phyloP scores from a whole-genome alignment of 805 yeast genomes.

The Candida qinlingensis region DNA sequence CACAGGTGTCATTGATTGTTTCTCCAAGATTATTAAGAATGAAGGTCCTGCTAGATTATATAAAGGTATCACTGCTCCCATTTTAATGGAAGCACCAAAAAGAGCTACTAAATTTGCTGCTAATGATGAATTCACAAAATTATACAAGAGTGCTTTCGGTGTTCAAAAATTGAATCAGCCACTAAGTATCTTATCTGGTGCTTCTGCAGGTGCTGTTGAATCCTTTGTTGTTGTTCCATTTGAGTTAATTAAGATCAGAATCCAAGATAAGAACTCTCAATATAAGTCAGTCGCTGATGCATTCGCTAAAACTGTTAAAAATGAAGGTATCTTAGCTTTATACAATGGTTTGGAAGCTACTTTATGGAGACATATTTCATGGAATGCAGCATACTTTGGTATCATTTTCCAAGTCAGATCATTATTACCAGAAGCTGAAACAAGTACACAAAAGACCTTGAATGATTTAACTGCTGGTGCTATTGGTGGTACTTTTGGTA shows the following conservation, averaged over 20 bases:
- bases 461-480: slow-evolving; percentile 91
- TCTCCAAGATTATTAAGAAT: slow-evolving; percentile 72
- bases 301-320: slow-evolving; percentile 59
- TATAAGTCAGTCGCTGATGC: slow-evolving; percentile 85
- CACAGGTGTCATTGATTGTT: slow-evolving; percentile 78
- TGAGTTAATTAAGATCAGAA: slow-evolving; percentile 89
- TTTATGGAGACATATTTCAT: slow-evolving; percentile 89
- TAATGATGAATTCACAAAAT: slow-evolving; percentile 91
- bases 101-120: slow-evolving; percentile 98
- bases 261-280: slow-evolving; percentile 82
- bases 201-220: slow-evolving; percentile 97
- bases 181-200: slow-evolving; percentile 88
- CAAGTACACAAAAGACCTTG: slow-evolving; percentile 66
- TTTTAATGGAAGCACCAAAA: slow-evolving; percentile 98
- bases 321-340: slow-evolving; percentile 77
- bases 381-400: slow-evolving; percentile 99
- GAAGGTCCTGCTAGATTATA: slow-evolving; percentile 85
- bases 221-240: slow-evolving; percentile 97
- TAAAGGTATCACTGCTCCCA: slow-evolving; percentile 94
- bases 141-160: slow-evolving; percentile 71
- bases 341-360: slow-evolving; percentile 97
- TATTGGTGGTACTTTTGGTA: slow-evolving; percentile 96
- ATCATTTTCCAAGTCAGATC: slow-evolving; percentile 81
- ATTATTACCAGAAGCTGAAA: slow-evolving; percentile 72
- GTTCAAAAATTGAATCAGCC: slow-evolving; percentile 68